Base-by-base conservation (phyloP, 345 rosid species). In the Salix purpurea region DNA sequence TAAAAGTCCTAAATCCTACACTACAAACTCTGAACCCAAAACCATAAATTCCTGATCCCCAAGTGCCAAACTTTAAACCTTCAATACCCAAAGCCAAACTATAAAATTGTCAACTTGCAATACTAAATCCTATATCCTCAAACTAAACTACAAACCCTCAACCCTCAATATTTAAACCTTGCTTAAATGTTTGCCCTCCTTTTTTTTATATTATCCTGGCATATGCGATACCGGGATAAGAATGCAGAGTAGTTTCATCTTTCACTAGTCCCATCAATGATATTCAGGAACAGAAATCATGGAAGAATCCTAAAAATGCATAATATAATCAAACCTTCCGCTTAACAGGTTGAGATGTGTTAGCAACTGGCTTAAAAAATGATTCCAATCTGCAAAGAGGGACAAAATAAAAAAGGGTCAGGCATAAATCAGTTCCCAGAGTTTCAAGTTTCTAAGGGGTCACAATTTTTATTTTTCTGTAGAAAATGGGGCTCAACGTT, bases 331-430 rank as follows among this genome's bases (percentile, higher is more conserved):
- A 56, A 84, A 93, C 98, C 95, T 93, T 93, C 77, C 92, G 83
- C 81, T 92, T 93, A 62, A 85, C 71, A 37, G 94, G 91, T 18
- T 36, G 66, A 50, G 94, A 83, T 60, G 91, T 28, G 79, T 76
- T 92, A 30, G 85, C 74, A 67, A 84, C 89, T 70, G 98, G 98
- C 84, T 89, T 96, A 71, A 87, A 88, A 81, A 91, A 96, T 14
- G 95, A 90, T 76, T 93, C 97, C 76, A 92, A 80, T 75, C 95
- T 93, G 88, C 52, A 40, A 44, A 75, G 64, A 60, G 73, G 54
- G 66, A 32, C 60, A 37, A 78, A 37, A 42, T 18, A 75, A 36
- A 16, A 68, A 67, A 40, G 10, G n/a, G 54, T 46, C 50, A 19
- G 32, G 61, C 10, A 46, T 30, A 50, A 19, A 40, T 37, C 50